Conservation (phyloP, 2,329 filamentous ascomycete genomes). For the Shiraia sp. region DNA sequence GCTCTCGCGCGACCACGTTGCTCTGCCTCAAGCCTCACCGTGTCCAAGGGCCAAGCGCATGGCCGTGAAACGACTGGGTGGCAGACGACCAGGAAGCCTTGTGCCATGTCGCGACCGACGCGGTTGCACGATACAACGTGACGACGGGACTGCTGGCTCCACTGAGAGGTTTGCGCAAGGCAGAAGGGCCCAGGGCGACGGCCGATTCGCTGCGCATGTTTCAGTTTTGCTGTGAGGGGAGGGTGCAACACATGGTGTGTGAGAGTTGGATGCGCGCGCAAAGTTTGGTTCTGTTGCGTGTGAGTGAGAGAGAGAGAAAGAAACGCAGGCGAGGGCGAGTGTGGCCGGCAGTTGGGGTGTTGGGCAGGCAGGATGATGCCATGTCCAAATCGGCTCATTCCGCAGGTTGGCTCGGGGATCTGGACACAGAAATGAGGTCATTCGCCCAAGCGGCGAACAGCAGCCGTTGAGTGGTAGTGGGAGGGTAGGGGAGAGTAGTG, state of each 20-base stretch:
- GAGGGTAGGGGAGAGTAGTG: no score
- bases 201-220: constrained; percentile 28
- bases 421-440: no score
- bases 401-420: no score
- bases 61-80: background rate
- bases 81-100: no score
- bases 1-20: constrained; percentile 25
- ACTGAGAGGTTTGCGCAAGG: constrained; percentile 17
- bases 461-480: background rate
- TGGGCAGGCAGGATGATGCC: no score
- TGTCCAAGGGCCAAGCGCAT: constrained; percentile 3
- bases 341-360: no score
- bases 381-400: no score
- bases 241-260: constrained; percentile 22
- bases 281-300: background rate
- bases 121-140: constrained; percentile 2
- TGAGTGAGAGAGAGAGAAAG: background rate
- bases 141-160: constrained; percentile 12
- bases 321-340: no score
- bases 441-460: no score
- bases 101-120: background rate
- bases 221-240: constrained; percentile 11
- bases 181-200: constrained; percentile 9
- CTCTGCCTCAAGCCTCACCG: constrained; percentile 5
- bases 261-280: constrained; percentile 7